Evolutionary conservation across 2,329 filamentous ascomycete genomes (phyloP), one percentile per base, ranked within the genome.

Genomic region (Claviceps spartinae): DNA sequence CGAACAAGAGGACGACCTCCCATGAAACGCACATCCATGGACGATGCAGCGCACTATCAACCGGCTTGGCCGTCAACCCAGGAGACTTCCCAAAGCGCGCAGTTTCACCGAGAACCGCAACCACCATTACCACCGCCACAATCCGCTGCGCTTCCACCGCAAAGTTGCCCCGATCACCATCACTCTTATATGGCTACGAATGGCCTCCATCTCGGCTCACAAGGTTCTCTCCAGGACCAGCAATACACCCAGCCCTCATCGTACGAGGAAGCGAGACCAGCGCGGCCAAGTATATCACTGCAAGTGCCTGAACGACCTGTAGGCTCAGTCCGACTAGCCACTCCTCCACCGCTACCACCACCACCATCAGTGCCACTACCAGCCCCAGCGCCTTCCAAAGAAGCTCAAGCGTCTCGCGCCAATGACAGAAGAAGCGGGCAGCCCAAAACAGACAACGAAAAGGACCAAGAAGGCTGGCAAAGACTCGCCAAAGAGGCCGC

Each of bases 1-100:
- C 94, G 90, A 64, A 75, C 85, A 14, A 75, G 89, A 57, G 89
- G 90, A 6, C 75, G 90, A 54, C 90, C 90, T 43, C 87, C 88
- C 0, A 85, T 82, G 52, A 86, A 84, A 59, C 71, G 59, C 54
- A 64, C 60, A 54, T 74, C 76, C 0, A 74, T 79, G 14, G 81
- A 86, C 56, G 81, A 81, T 0, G 81, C 84, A 0, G 86, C 82
- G 57, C 82, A 53, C 8, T 30, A 81, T 4, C 8, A 83, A 85
- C 86, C 86, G 11, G 60, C 66, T 8, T 65, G 61, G 61, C 49
- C 3, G 79, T 77, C 14, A 81, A 80, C 56, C 76, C 78, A 34
- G 66, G 53, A 57, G 20, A 49, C 54, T 38, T 45, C 71, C 67
- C 40, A 75, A 71, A 65, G 45, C 62, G 63, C n/a, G 63, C 64